Evolutionary conservation across 2,329 filamentous ascomycete species (phyloP).

Genomic region (Cercospora sp.): DNA sequence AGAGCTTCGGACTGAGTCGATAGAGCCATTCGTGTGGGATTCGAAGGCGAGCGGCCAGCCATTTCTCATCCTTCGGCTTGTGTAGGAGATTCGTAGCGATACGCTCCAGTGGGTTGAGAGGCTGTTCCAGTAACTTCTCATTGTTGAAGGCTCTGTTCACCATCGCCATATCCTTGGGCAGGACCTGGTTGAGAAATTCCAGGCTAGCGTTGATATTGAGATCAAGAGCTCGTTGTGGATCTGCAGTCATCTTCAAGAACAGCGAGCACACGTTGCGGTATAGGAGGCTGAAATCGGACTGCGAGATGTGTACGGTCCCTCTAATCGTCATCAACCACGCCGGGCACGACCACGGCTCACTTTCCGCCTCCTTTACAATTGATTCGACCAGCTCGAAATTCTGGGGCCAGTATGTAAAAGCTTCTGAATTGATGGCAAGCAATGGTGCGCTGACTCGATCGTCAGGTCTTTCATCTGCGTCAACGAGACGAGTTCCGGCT

Average conservation of each 20-base stretch:
- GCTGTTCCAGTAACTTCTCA: conserved; percentile 49
- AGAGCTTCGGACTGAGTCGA: conserved; percentile 49
- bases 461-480: conserved; percentile 42
- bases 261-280: conserved; percentile 61
- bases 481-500: conserved; percentile 46
- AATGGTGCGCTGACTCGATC: conserved; percentile 56
- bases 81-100: conserved; percentile 51
- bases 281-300: conserved; percentile 66
- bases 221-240: conserved; percentile 62
- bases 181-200: conserved; percentile 60
- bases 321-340: conserved; percentile 51
- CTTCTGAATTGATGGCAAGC: conserved; percentile 65
- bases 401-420: conserved; percentile 68
- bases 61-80: conserved; percentile 57
- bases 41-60: conserved; percentile 57
- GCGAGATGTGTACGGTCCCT: conserved; percentile 65
- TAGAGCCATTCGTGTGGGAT: conserved; percentile 60
- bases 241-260: conserved; percentile 63
- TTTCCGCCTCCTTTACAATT: conserved; percentile 59
- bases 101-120: conserved; percentile 42
- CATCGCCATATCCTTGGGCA: conserved; percentile 50
- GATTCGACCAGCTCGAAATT: conserved; percentile 61
- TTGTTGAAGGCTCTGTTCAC: conserved; percentile 55
- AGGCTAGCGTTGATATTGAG: conserved; percentile 63
- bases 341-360: conserved; percentile 37